Conservation (phyloP, 768 basidiomycete species). For the Crepidotus variabilis region DNA sequence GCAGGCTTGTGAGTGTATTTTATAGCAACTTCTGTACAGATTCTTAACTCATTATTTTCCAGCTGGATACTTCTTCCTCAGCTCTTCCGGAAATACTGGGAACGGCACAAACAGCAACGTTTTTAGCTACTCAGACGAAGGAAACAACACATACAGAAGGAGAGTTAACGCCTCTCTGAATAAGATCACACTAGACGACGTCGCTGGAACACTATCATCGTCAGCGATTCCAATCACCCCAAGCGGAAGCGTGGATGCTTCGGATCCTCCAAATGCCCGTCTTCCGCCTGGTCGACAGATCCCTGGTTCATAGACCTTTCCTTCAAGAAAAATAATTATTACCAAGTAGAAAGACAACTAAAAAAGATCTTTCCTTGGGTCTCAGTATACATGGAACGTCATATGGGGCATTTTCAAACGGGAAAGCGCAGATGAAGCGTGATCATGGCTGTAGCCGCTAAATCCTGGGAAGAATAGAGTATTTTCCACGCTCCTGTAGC, state of each 20-base stretch:
- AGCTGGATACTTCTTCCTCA: slow-evolving; percentile 50
- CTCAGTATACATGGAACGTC: no score
- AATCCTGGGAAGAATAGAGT: no score
- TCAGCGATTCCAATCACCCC: not conserved
- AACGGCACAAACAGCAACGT: slow-evolving; percentile 72
- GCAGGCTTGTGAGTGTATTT: slow-evolving; percentile 41
- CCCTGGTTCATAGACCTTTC: not conserved
- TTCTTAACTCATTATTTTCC: not conserved
- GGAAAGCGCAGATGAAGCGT: no score
- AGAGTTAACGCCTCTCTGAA: slow-evolving; percentile 47
- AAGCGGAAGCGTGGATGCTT: not conserved
- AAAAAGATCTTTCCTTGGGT: no score
- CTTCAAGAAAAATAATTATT: no score
- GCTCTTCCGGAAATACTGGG: slow-evolving; percentile 46
- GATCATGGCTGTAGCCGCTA: no score
- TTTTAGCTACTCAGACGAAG: slow-evolving; percentile 54
- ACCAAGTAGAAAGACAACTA: no score
- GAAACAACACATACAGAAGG: slow-evolving; percentile 61
- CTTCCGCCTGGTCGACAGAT: not conserved
- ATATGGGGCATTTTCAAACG: no score
- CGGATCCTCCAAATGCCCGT: not conserved
- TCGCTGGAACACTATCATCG: not conserved
- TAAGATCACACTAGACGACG: slow-evolving; percentile 50
- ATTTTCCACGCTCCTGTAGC: no score
- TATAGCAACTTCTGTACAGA: not conserved